These are phyloP conservation scores for Eremothecium coryli DNA, from an alignment of 1,139 yeast genomes.

Conservation along the genomic window DNA sequence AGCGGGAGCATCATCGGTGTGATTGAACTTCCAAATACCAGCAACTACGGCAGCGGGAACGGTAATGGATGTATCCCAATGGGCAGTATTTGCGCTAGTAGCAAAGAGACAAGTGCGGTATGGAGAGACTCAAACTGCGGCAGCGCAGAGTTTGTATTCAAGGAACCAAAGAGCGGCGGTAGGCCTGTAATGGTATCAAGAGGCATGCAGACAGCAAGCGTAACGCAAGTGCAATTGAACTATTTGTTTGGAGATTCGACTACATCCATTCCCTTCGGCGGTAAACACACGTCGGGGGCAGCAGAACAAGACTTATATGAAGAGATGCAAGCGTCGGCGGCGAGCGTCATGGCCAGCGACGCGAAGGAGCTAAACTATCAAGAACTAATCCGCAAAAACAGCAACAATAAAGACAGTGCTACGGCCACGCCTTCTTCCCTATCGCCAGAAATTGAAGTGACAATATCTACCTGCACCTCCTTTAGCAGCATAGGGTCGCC, in stretches of 20 bases:
- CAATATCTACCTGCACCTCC: too few relatives aligned
- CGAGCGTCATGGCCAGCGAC: too few relatives aligned
- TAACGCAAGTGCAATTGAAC: conserved; percentile 1
- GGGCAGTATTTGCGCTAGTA: neutral
- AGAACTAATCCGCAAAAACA: too few relatives aligned
- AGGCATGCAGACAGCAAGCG: conserved; percentile 1
- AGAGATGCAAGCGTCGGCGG: too few relatives aligned
- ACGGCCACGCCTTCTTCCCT: too few relatives aligned
- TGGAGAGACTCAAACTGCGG: conserved; percentile 1
- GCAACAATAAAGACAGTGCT: too few relatives aligned
- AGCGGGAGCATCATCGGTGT: conserved; percentile 1
- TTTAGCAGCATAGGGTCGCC: too few relatives aligned
- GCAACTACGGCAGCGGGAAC: conserved; percentile 1
- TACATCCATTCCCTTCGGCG: too few relatives aligned
- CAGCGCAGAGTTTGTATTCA: conserved; percentile 6
- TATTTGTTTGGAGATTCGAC: neutral
- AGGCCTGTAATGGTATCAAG: conserved; percentile 3
- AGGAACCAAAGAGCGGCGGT: conserved; percentile 6
- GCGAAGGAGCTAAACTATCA: too few relatives aligned
- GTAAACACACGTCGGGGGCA: too few relatives aligned
- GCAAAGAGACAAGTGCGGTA: neutral
- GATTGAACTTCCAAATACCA: neutral
- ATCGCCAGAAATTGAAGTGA: too few relatives aligned
- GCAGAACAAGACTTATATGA: too few relatives aligned
- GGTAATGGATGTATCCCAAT: neutral